Evolutionary conservation across 805 yeast genomes (phyloP).

Genomic region (Sporopachydermia quercuum): DNA sequence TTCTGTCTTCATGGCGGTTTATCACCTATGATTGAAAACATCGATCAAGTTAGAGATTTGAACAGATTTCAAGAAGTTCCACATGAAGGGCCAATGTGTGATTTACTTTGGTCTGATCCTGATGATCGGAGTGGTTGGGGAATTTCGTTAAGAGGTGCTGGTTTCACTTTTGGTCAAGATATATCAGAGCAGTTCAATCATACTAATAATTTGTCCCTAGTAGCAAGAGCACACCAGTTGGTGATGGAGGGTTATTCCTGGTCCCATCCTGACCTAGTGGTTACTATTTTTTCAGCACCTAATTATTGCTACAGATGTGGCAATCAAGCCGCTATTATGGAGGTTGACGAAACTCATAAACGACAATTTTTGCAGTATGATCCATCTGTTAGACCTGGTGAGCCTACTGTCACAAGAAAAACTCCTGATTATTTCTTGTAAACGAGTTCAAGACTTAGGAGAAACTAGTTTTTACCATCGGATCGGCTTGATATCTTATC

Average conservation of each 20-base stretch:
- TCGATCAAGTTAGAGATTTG: constrained; percentile 81
- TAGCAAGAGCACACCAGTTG: constrained; percentile 91
- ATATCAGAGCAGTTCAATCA: constrained; percentile 88
- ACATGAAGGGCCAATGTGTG: constrained; percentile 97
- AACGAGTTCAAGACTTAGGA: too few relatives aligned
- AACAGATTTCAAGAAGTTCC: constrained; percentile 94
- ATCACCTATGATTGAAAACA: constrained; percentile 86
- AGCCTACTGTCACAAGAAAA: constrained; percentile 91
- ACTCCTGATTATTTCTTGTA: constrained; percentile 93
- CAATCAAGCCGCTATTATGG: constrained; percentile 96
- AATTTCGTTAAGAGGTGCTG: constrained; percentile 95
- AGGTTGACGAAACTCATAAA: constrained; percentile 86
- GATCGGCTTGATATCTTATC: too few relatives aligned
- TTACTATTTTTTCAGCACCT: constrained; percentile 90
- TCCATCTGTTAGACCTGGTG: constrained; percentile 94
- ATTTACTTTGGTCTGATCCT: constrained; percentile 91
- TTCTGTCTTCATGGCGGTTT: constrained; percentile 92
- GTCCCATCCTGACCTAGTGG: constrained; percentile 90
- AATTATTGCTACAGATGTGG: constrained; percentile 97
- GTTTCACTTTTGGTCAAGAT: constrained; percentile 95
- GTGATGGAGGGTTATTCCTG: constrained; percentile 97
- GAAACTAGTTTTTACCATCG: too few relatives aligned
- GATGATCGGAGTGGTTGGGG: constrained; percentile 99
- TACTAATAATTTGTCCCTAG: constrained; percentile 66
- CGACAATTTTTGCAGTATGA: constrained; percentile 90